Base-by-base conservation (phyloP, 1,284 basidiomycete genomes). In the Ceratobasidium sp. region DNA sequence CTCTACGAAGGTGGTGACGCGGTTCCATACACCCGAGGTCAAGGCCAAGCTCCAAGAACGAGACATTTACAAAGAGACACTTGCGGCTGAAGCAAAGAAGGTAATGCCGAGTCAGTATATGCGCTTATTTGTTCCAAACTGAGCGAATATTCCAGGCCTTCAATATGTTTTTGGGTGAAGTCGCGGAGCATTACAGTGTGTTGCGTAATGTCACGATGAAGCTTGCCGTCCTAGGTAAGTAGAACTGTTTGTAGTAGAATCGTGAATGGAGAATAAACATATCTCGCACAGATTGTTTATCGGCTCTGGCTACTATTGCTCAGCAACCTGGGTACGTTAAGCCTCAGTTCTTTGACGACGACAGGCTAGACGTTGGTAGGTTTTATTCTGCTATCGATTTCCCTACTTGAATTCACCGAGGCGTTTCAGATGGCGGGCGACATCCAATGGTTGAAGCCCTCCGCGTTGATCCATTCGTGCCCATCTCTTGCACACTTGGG, bases 371-470 rank as follows among this genome's bases (percentile, higher is more conserved):
- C 78, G 91, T 95, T 43, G 92, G 71, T 64, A 57, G 37, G 37
- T 51, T 76, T 34, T 51, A 40, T 6, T 11, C 13, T n/a, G 22
- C 11, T 49, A 49, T 40, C 3, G 37, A 2, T 80, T 25, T 56
- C 77, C 3, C 15, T 69, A 19, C 17, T n/a, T 44, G 78, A 78
- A 29, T 68, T 77, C 79, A 79, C 0, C 66, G 81, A 25, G 78
- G 80, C 4, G 78, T 82, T 46, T 69, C 65, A 9, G 76, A 76
- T 17, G 83, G 92, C 0, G 87, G 93, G 11, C 29, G 69, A 2
- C 94, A 96, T 83, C 93, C 92, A 0, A 92, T 96, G 89, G 89
- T 96, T 15, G 96, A 97, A 82, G 87, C 87, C 15, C 83, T 95
- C 17, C 86, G 90, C 52, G 85, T 90, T 0, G 90, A 94, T 78